Evolutionary conservation across 164 flowering plant genomes (phyloP).

Genomic region (Aristolochia contorta): DNA sequence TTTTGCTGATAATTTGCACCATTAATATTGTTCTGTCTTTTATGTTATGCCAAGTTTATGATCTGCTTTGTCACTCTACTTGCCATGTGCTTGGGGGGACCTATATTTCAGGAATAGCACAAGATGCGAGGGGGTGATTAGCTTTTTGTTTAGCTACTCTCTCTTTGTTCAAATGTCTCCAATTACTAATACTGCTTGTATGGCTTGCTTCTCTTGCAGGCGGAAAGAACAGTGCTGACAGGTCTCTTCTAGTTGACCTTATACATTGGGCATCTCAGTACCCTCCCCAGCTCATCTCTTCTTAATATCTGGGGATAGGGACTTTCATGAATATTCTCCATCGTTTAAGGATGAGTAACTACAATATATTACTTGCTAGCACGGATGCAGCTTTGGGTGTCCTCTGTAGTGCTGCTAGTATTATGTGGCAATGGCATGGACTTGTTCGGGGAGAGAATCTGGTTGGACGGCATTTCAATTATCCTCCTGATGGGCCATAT

Average conservation of each 20-base stretch:
- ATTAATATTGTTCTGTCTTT: no score
- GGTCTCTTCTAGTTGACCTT: slow-evolving; percentile 63
- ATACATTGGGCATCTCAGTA: slow-evolving; percentile 79
- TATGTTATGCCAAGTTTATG: no score
- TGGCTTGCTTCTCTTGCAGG: slow-evolving; percentile 28
- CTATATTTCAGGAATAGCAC: background rate
- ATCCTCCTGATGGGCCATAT: slow-evolving; percentile 81
- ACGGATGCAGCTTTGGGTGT: slow-evolving; percentile 44
- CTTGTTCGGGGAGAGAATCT: slow-evolving; percentile 58
- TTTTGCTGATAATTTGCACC: no score
- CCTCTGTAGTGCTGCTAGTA: slow-evolving; percentile 55
- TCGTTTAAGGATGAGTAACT: slow-evolving; percentile 73
- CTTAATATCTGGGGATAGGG: slow-evolving; percentile 74
- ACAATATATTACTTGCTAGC: slow-evolving; percentile 76
- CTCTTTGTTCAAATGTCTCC: background rate
- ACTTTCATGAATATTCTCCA: slow-evolving; percentile 61
- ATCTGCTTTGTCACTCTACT: background rate
- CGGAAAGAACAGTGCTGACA: slow-evolving; percentile 87
- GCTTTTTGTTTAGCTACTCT: background rate
- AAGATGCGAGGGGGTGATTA: background rate
- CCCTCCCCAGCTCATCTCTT: slow-evolving; percentile 98
- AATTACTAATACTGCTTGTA: slow-evolving; percentile 10
- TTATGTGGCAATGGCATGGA: slow-evolving; percentile 81
- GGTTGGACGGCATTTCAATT: slow-evolving; percentile 65
- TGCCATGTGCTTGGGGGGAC: background rate